Percentiles rank a stretch among this genome's conserved stretches.
Conservation (phyloP, 345 rosid species). For the Citrus unshiu region DNA sequence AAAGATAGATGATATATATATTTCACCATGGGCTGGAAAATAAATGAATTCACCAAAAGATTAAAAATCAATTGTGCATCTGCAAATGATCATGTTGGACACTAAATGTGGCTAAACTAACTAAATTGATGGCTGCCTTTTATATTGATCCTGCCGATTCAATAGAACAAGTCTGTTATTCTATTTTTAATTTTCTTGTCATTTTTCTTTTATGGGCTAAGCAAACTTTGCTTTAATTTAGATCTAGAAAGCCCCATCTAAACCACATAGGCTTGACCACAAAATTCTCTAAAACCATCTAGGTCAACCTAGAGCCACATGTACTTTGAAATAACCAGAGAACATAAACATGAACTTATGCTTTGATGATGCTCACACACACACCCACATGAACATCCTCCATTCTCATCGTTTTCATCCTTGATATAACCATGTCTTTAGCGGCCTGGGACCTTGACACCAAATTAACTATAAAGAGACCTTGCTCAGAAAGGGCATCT, state of each 20-base stretch:
- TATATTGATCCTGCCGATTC: not conserved
- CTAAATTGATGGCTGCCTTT: not conserved
- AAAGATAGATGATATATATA: not conserved
- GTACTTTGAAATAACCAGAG: not conserved
- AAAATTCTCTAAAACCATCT: not conserved
- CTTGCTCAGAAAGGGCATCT: slow-evolving; percentile 61
- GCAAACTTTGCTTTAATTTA: not conserved
- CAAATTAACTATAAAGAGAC: slow-evolving; percentile 80
- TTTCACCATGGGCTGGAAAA: not conserved
- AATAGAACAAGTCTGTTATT: not conserved
- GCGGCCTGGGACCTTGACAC: slow-evolving; percentile 74
- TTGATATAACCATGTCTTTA: slow-evolving; percentile 64
- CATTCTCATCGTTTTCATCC: slow-evolving; percentile 67
- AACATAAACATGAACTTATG: not conserved
- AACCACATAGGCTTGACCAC: not conserved
- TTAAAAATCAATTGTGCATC: not conserved
- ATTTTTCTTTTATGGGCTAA: not conserved
- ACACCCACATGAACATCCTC: not conserved
- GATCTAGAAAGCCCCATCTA: not conserved
- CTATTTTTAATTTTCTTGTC: not conserved
- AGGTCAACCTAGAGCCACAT: not conserved
- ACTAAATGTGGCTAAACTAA: not conserved
- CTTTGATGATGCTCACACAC: not conserved
- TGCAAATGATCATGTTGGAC: not conserved
- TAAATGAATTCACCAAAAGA: not conserved